Conservation (phyloP, 163 green algal species). For the Scenedesmus sp. region DNA sequence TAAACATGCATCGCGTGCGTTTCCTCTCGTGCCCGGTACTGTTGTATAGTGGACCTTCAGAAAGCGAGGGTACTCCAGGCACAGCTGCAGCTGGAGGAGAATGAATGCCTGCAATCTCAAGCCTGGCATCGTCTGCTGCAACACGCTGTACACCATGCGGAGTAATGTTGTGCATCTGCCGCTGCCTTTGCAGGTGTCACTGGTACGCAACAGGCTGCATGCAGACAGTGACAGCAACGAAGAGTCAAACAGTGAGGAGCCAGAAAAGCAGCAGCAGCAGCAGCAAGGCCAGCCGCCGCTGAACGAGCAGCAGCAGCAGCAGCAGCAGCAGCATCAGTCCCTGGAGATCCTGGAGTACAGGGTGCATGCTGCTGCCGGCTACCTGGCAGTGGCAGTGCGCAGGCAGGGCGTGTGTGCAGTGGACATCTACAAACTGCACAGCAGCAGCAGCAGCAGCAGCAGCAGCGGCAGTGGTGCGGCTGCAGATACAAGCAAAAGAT, state of each 20-base stretch:
- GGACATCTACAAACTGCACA: constrained; percentile 6
- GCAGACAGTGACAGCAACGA: background rate
- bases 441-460: constrained; percentile 23
- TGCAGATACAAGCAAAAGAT: background rate
- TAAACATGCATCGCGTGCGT: background rate
- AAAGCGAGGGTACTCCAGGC: too few relatives aligned
- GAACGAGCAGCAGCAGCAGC: background rate
- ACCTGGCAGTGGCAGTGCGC: constrained; percentile 28
- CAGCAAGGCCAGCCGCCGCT: background rate
- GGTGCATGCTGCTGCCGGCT: constrained; percentile 11
- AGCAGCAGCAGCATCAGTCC: background rate
- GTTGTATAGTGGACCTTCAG: too few relatives aligned
- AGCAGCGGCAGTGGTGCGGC: background rate
- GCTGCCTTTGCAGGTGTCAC: background rate
- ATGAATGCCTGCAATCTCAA: too few relatives aligned
- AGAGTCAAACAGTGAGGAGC: background rate
- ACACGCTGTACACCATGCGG: too few relatives aligned
- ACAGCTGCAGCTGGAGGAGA: too few relatives aligned
- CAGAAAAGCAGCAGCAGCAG: background rate
- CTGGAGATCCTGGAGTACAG: background rate
- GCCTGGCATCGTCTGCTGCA: too few relatives aligned
- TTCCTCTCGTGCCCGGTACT: background rate
- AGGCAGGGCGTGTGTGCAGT: constrained; percentile 15
- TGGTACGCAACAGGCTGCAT: constrained; percentile 26
- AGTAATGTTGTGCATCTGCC: too few relatives aligned